Conservation (phyloP, 345 rosid species). For the Eucalyptus paniculata region DNA sequence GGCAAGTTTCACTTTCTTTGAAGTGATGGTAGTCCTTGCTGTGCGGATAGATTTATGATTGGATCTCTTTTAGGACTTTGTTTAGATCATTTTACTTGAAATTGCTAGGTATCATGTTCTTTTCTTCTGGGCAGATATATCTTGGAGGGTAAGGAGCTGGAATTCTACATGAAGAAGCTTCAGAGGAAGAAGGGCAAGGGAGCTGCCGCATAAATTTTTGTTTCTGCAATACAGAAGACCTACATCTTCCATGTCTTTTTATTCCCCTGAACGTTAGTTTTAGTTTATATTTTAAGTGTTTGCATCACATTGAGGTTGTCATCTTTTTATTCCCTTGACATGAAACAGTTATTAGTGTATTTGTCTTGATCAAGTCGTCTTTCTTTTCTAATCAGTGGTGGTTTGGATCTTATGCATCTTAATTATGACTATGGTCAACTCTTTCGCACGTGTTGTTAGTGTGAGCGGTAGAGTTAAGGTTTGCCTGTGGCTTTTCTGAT, state of each 20-base stretch:
- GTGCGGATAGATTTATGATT: background rate
- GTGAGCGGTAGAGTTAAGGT: background rate
- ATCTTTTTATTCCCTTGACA: background rate
- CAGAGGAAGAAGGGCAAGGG: constrained; percentile 46
- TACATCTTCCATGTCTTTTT: background rate
- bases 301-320: background rate
- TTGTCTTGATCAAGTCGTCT: background rate
- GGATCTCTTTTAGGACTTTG: background rate
- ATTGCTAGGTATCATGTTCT: background rate
- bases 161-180: constrained; percentile 32
- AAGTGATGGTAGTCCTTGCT: background rate
- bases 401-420: background rate
- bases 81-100: background rate
- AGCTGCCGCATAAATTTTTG: constrained; percentile 5
- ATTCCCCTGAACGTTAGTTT: background rate
- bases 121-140: constrained; percentile 3
- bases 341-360: background rate
- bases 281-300: background rate
- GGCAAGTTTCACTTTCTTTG: background rate
- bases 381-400: background rate
- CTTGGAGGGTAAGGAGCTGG: constrained; percentile 35
- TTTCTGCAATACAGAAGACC: background rate
- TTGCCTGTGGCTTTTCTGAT: background rate
- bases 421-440: background rate
- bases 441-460: background rate